Conservation (phyloP, 495 filamentous ascomycete genomes). For the Hypoxylon trugodes region DNA sequence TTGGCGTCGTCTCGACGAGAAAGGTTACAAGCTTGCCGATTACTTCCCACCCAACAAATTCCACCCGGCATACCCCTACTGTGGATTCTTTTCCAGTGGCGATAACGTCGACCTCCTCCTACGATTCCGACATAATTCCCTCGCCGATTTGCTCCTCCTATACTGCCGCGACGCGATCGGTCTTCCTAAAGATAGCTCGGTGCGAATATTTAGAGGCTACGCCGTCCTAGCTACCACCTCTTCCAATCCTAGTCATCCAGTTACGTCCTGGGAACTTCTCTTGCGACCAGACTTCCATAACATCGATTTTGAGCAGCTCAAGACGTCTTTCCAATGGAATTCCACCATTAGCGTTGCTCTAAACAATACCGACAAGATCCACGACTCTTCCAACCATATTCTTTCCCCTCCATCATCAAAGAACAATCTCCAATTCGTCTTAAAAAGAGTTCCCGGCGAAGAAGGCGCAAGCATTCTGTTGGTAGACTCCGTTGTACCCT, state of each 20-base stretch:
- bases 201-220: background rate
- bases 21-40: background rate
- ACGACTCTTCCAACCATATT: background rate
- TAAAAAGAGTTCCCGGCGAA: too few relatives aligned
- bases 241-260: background rate
- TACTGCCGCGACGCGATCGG: background rate
- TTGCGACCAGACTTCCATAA: background rate
- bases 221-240: background rate
- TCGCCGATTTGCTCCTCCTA: background rate
- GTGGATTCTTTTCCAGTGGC: background rate
- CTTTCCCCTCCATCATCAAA: background rate
- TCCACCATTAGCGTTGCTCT: background rate
- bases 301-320: background rate
- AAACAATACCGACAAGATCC: background rate
- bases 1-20: background rate
- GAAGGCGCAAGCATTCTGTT: too few relatives aligned
- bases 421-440: too few relatives aligned
- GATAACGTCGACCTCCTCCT: background rate
- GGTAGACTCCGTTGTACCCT: too few relatives aligned
- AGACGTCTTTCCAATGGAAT: background rate
- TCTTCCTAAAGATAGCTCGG: background rate
- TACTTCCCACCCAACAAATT: background rate
- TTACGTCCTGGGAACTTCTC: background rate
- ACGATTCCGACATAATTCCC: background rate
- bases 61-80: background rate